Percentiles rank a stretch among this genome's conserved stretches.
Conservation (phyloP, 2,329 filamentous ascomycete genomes). For the Blumeria hordei region DNA sequence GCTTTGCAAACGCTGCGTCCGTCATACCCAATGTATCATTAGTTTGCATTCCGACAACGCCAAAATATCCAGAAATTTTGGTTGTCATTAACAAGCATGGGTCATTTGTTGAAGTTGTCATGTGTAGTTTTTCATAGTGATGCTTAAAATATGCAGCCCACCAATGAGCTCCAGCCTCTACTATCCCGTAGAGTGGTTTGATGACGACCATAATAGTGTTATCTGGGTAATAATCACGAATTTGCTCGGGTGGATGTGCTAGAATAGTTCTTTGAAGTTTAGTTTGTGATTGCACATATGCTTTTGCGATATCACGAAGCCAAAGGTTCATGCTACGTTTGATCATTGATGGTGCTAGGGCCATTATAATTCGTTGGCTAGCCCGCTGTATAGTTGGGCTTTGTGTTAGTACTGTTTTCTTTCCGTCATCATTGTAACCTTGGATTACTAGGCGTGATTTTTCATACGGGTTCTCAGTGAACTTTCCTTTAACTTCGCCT, state of each 20-base stretch:
- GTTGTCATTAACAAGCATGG: neutral
- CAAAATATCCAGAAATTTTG: neutral
- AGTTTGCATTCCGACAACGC: neutral
- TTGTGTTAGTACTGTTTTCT: slow-evolving; percentile 2
- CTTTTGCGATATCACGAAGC: neutral
- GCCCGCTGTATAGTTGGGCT: slow-evolving; percentile 2
- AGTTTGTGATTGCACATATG: too few species aligned
- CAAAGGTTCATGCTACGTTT: neutral
- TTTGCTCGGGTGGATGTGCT: too few species aligned
- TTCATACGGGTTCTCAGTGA: neutral
- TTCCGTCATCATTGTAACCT: slow-evolving; percentile 1
- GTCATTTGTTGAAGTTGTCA: neutral
- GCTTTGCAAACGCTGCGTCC: neutral
- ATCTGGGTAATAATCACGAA: too few species aligned
- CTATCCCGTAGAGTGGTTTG: too few species aligned
- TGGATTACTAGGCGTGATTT: neutral
- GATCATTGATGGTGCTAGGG: neutral
- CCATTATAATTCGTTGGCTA: slow-evolving; percentile 1
- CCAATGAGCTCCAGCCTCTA: too few species aligned
- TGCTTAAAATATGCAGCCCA: neutral
- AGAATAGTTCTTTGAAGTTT: too few species aligned
- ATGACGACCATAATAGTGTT: too few species aligned
- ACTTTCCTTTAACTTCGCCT: too few species aligned
- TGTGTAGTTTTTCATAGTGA: slow-evolving; percentile 1
- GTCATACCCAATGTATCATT: neutral